Base-by-base conservation (phyloP, 2,329 filamentous ascomycete species). In the Colletotrichum sp. region DNA sequence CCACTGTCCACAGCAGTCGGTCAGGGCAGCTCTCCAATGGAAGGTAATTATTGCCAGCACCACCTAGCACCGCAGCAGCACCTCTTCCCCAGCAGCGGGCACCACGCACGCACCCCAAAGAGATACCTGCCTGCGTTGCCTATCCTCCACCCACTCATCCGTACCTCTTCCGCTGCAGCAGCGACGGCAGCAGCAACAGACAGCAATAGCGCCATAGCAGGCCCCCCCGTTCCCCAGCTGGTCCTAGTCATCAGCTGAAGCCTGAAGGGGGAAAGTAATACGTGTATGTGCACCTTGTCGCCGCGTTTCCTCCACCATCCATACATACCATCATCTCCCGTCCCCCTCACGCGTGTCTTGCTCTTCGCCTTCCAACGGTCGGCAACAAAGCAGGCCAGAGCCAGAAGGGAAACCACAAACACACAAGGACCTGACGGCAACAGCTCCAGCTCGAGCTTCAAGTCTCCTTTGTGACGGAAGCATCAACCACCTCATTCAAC, bases 201-300 rank as follows among this genome's bases (percentile, higher is more conserved):
- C 55, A 58, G 55, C 55, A 30, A 58, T 30, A 65, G 61, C 32
- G 36, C 24, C 16, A n/a, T 16, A 43, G 32, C 32, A 43, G 32
- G 21, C n/a, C 34, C 61, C 30, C 63, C 61, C 36, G 32, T 74
- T 61, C 67, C 72, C 36, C 57, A 70, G 67, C 73, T 72, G 43
- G 73, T 75, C 69, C 69, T 64, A 72, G 74, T 76, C 65, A 48
- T 74, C 71, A 76, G 71, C 70, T 61, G 74, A 74, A 76, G 74
- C 70, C 70, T 61, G 74, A 74, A 76, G 74, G 70, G 70, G 63
- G 74, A 7, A 75, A 55, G 57, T 16, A 60, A 60, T 60, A 60
- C 26, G 57, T 48, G 43, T 60, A 75, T 38, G 70, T 76, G 64
- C 71, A 74, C 65, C 24, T 32, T 32, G 30, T 52, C 57, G 58